Percentiles rank a stretch among this genome's conserved stretches.
phyloP scores from a whole-genome alignment of 2,329 filamentous ascomycete species.

The Sphaerostilbella broomeana region DNA sequence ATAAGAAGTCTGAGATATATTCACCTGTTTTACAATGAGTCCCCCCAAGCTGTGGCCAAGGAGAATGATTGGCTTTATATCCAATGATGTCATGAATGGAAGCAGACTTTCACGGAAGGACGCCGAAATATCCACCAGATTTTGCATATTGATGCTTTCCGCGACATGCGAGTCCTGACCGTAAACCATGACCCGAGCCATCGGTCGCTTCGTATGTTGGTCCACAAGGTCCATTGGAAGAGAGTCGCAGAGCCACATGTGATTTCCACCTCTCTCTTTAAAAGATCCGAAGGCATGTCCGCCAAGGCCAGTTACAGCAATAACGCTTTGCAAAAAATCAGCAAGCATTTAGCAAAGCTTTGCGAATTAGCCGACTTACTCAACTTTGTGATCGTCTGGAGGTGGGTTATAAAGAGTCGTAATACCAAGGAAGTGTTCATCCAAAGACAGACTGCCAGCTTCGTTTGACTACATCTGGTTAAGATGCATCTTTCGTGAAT shows the following conservation, averaged over 20 bases:
- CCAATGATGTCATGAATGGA: not conserved
- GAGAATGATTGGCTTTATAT: conserved; percentile 11
- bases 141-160: conserved; percentile 12
- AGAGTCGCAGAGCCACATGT: conserved; percentile 14
- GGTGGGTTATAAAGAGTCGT: conserved; percentile 9
- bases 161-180: conserved; percentile 20
- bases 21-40: conserved; percentile 12
- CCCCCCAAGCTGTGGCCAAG: conserved; percentile 14
- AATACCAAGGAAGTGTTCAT: conserved; percentile 12
- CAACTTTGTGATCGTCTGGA: conserved; percentile 3
- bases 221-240: conserved; percentile 11
- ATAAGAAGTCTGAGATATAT: too few species aligned
- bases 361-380: conserved; percentile 3
- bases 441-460: conserved; percentile 5
- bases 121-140: conserved; percentile 7
- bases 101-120: conserved; percentile 4
- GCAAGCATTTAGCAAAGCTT: not conserved
- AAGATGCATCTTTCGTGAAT: too few species aligned
- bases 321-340: conserved; percentile 6
- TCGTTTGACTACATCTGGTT: too few species aligned
- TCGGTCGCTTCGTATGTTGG: too few species aligned
- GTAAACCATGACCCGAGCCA: conserved; percentile 22
- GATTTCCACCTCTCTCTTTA: conserved; percentile 8
- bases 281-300: conserved; percentile 13
- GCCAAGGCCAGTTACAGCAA: conserved; percentile 14